Base-by-base conservation (phyloP, 768 basidiomycete genomes). In the Russula earlei region DNA sequence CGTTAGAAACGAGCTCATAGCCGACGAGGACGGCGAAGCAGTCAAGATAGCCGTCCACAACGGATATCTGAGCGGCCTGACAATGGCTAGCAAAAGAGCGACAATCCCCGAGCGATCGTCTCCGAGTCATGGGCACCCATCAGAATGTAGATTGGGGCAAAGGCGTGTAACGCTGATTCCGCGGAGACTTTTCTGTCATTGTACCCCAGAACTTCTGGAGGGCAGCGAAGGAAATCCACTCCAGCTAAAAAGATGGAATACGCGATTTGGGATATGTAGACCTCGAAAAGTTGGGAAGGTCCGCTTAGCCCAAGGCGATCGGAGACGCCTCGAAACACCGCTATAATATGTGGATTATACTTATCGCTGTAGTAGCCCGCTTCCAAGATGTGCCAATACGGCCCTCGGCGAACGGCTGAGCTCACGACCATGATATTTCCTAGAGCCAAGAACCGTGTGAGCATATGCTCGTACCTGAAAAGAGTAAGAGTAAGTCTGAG, bases 301-400 rank as follows among this genome's bases (percentile, higher is more conserved):
- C 71, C 70, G 8, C 67, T 61, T 40, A 97, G 67, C 14, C 90
- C 91, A 45, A 98, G 73, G 8, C 85, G 75, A 48, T 72, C 66
- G 0, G 88, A 79, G 20, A 87, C 83, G 7, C 81, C 81, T 15
- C 63, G 63, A 36, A 97, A 71, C 37, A 87, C 73, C 8, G 75
- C 72, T 55, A 76, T 69, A 41, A 79, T 70, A 52, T 74, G 70
- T 11, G 38, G 29, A 52, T 64, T 55, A 70, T 63, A 69, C 75
- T 70, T 42, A 71, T 72, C 62, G 65, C 59, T 75, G 69, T 60
- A 73, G 60, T 72, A 63, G 68, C 79, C 79, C 6, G 80, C 78
- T 67, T 94, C 91, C 56, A 97, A 72, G 47, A 98, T 67, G 68
- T 95, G 86, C 83, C 87, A 93, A 65, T 95, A 92, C 1, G 91